phyloP scores from a whole-genome alignment of 495 filamentous ascomycete genomes.

The Daldinia concentrica region DNA sequence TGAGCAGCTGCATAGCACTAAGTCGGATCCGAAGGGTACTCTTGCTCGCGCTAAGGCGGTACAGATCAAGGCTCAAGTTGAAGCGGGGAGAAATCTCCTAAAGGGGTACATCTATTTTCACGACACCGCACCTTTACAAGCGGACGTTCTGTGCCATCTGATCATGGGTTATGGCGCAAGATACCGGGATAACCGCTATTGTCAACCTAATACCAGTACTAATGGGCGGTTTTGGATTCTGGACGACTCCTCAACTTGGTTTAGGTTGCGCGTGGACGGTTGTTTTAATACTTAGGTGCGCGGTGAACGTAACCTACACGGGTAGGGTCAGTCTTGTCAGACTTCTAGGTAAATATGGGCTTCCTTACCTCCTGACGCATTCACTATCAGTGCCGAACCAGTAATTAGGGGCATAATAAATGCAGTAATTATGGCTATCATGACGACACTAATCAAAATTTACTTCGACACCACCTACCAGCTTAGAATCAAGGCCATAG shows the following conservation, averaged over 20 bases:
- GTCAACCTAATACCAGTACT: conserved; percentile 24
- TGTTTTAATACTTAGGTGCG: neutral
- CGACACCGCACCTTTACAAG: neutral
- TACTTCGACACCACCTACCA: conserved; percentile 10
- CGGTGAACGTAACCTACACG: neutral
- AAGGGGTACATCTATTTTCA: conserved; percentile 13
- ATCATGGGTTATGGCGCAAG: neutral
- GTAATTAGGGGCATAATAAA: conserved; percentile 25
- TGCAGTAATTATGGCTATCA: conserved; percentile 12
- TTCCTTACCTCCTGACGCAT: neutral
- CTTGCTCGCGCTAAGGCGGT: conserved; percentile 21
- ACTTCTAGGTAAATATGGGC: neutral
- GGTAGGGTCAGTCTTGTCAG: neutral
- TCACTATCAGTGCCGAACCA: neutral
- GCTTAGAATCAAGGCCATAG: neutral
- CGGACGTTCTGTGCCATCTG: neutral
- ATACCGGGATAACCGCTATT: neutral
- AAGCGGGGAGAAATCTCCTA: conserved; percentile 12
- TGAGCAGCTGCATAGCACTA: conserved; percentile 15
- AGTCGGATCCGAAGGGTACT: conserved; percentile 20
- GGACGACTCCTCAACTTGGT: conserved; percentile 22
- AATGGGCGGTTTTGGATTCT: conserved; percentile 22
- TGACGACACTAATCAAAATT: conserved; percentile 17
- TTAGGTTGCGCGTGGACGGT: conserved; percentile 18
- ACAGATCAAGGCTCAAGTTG: conserved; percentile 27